A percentile compares a stretch with the other conserved stretches of the same genome.
These are phyloP conservation scores for Alternaria triticimaculans DNA, from an alignment of 2,329 filamentous ascomycete species.

Conservation along the genomic window DNA sequence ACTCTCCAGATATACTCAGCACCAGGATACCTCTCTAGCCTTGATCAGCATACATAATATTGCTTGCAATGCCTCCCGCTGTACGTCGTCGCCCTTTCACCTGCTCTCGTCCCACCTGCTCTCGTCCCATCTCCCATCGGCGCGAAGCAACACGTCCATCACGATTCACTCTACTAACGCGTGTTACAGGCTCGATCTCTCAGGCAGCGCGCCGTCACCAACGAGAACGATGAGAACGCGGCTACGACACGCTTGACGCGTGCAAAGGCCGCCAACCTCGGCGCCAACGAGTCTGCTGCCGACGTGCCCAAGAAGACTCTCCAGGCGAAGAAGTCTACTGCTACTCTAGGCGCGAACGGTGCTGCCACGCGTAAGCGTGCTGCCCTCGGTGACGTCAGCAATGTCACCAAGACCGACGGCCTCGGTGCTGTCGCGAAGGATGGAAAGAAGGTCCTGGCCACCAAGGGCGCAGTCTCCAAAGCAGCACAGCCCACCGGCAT, in stretches of 20 bases:
- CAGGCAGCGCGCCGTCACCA: slow-evolving; percentile 77
- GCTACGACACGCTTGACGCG: slow-evolving; percentile 84
- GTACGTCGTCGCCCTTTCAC: slow-evolving; percentile 53
- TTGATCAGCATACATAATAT: slow-evolving; percentile 47
- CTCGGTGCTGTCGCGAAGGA: slow-evolving; percentile 50
- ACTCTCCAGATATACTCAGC: slow-evolving; percentile 33
- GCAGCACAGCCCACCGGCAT: slow-evolving; percentile 79
- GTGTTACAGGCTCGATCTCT: slow-evolving; percentile 68
- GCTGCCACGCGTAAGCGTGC: slow-evolving; percentile 72
- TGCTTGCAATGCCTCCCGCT: slow-evolving; percentile 61
- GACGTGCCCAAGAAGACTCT: slow-evolving; percentile 62
- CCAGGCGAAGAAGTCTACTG: slow-evolving; percentile 53
- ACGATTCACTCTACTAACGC: slow-evolving; percentile 49
- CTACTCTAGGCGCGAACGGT: slow-evolving; percentile 46
- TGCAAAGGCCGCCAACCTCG: slow-evolving; percentile 82
- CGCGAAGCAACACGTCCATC: slow-evolving; percentile 9
- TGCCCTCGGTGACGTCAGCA: slow-evolving; percentile 93
- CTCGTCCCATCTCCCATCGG: slow-evolving; percentile 15
- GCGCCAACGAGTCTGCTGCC: slow-evolving; percentile 59
- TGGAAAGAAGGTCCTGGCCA: slow-evolving; percentile 73
- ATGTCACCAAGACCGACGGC: slow-evolving; percentile 78
- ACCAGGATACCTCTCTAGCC: slow-evolving; percentile 36
- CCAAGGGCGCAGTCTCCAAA: slow-evolving; percentile 78
- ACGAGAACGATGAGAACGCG: slow-evolving; percentile 93
- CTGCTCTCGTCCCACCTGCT: slow-evolving; percentile 8